These are phyloP conservation scores for Thalassiosira hispida DNA, from an alignment of 352 stramenopile genomes.

Conservation along the genomic window DNA sequence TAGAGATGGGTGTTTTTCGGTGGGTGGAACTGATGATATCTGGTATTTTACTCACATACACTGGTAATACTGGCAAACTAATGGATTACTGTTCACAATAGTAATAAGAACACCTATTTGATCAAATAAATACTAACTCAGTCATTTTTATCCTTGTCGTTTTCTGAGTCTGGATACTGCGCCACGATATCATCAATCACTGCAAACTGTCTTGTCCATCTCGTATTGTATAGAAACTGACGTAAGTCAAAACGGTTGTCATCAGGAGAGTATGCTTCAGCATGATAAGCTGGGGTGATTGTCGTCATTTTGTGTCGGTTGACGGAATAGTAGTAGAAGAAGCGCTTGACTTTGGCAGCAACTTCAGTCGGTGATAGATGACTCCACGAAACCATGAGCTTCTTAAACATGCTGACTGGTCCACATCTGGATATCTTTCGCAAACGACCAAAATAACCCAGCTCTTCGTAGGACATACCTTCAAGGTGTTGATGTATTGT, in stretches of 20 bases:
- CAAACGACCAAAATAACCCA: constrained; percentile 94
- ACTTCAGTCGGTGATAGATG: constrained; percentile 83
- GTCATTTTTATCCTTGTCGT: constrained; percentile 57
- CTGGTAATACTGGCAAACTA: too few species aligned
- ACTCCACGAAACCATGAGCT: constrained; percentile 87
- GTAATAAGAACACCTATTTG: too few species aligned
- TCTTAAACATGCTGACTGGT: constrained; percentile 92
- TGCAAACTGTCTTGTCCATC: constrained; percentile 94
- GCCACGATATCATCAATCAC: constrained; percentile 92
- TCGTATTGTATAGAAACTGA: constrained; percentile 96
- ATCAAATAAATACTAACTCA: too few species aligned
- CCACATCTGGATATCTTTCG: constrained; percentile 95
- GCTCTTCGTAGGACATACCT: constrained; percentile 98
- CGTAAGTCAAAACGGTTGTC: constrained; percentile 98
- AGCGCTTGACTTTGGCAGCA: constrained; percentile 92
- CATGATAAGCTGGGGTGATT: constrained; percentile 97
- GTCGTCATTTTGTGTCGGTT: constrained; percentile 99
- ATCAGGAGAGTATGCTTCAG: constrained; percentile 98
- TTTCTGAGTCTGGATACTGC: constrained; percentile 38
- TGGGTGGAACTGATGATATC: too few species aligned
- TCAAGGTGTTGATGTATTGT: too few species aligned
- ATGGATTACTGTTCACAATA: too few species aligned
- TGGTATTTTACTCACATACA: too few species aligned
- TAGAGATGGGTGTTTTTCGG: too few species aligned
- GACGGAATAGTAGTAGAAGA: constrained; percentile 98